phyloP scores from a whole-genome alignment of 805 yeast species.

The Metschnikowia aberdeeniae region DNA sequence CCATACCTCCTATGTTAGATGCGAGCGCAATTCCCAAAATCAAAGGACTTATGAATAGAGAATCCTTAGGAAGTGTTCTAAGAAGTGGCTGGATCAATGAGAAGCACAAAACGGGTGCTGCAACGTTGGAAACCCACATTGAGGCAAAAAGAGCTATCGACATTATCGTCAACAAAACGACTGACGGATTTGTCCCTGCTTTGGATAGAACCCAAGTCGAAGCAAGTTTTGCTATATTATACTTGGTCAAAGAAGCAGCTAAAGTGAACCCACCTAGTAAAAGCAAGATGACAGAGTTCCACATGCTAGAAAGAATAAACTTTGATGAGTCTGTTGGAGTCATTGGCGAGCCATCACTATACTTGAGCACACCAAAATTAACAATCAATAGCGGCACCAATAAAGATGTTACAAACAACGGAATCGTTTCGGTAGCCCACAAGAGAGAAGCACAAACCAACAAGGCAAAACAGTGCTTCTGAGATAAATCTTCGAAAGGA shows the following conservation, averaged over 20 bases:
- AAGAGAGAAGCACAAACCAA: slow-evolving; percentile 52
- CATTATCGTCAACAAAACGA: slow-evolving; percentile 47
- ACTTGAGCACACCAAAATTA: slow-evolving; percentile 46
- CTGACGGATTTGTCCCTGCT: slow-evolving; percentile 50
- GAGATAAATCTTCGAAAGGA: slow-evolving; percentile 62
- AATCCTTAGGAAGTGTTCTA: slow-evolving; percentile 36
- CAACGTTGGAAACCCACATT: slow-evolving; percentile 58
- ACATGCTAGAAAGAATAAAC: slow-evolving; percentile 46
- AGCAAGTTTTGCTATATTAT: slow-evolving; percentile 47
- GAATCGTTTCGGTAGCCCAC: slow-evolving; percentile 52
- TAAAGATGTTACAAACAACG: slow-evolving; percentile 47
- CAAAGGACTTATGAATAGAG: slow-evolving; percentile 38
- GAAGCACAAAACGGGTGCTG: slow-evolving; percentile 52
- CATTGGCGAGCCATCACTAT: slow-evolving; percentile 46
- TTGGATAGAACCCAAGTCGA: slow-evolving; percentile 45
- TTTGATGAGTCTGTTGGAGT: slow-evolving; percentile 38
- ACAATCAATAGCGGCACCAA: slow-evolving; percentile 47
- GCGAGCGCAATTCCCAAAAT: slow-evolving; percentile 48
- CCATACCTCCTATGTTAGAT: slow-evolving; percentile 53
- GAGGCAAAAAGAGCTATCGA: slow-evolving; percentile 48
- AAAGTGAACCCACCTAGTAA: slow-evolving; percentile 52
- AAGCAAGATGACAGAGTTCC: slow-evolving; percentile 50
- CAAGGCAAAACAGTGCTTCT: slow-evolving; percentile 67
- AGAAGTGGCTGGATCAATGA: slow-evolving; percentile 48
- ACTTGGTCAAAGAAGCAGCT: slow-evolving; percentile 53